A percentile compares a stretch with the other conserved stretches of the same genome.
phyloP scores from a whole-genome alignment of 495 filamentous ascomycete genomes.

The Penicillium chermesinum region DNA sequence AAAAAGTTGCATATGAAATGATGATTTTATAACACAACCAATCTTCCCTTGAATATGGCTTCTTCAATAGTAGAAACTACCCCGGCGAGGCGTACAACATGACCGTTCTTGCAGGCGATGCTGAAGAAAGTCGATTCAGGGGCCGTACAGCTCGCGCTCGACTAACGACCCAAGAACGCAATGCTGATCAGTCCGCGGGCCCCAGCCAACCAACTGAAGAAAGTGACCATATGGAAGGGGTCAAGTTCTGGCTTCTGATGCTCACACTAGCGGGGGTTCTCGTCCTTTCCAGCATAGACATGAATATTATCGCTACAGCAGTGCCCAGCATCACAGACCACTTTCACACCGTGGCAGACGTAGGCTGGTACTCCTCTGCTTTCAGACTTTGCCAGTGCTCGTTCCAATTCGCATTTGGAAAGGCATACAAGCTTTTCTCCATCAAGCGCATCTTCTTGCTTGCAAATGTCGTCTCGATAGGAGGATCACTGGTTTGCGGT shows the following conservation, averaged over 20 bases:
- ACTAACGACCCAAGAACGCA: background rate
- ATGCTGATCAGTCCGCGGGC: background rate
- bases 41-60: background rate
- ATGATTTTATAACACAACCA: background rate
- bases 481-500: slow-evolving; percentile 66
- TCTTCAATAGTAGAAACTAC: background rate
- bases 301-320: slow-evolving; percentile 66
- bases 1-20: no score
- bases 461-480: slow-evolving; percentile 56
- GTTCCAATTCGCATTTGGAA: slow-evolving; percentile 44
- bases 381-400: slow-evolving; percentile 28
- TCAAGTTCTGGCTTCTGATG: slow-evolving; percentile 15
- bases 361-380: slow-evolving; percentile 51
- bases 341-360: slow-evolving; percentile 61
- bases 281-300: slow-evolving; percentile 27
- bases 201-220: background rate
- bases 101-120: background rate
- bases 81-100: background rate
- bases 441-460: slow-evolving; percentile 53
- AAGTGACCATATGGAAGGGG: background rate
- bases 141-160: background rate
- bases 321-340: slow-evolving; percentile 64
- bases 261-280: slow-evolving; percentile 10
- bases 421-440: slow-evolving; percentile 59
- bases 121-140: background rate